Percentiles rank a stretch among this genome's conserved stretches.
Evolutionary conservation across 805 yeast species (phyloP).

Genomic region (Spathaspora arborariae): DNA sequence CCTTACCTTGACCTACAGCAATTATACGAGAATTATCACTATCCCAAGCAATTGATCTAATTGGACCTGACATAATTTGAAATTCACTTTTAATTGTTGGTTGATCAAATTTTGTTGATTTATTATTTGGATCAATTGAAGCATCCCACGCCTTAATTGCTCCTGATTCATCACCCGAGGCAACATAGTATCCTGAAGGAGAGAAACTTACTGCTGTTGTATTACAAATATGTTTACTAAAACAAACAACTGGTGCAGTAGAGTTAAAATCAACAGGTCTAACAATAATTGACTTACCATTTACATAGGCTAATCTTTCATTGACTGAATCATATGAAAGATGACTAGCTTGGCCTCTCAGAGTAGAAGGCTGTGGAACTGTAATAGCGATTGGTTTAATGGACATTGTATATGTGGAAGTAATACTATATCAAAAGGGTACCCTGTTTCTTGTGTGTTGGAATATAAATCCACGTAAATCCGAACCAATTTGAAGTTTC

Average conservation of each 20-base stretch:
- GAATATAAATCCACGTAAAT: no score
- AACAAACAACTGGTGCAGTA: slow-evolving; percentile 49
- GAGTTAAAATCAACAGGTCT: slow-evolving; percentile 59
- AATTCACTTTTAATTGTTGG: slow-evolving; percentile 73
- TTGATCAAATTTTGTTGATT: slow-evolving; percentile 40
- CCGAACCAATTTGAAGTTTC: background rate
- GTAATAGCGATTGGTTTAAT: slow-evolving; percentile 31
- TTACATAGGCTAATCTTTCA: slow-evolving; percentile 73
- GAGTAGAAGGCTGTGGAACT: slow-evolving; percentile 81
- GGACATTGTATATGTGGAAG: no score
- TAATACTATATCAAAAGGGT: no score
- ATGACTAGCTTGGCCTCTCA: slow-evolving; percentile 65
- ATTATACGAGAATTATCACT: slow-evolving; percentile 79
- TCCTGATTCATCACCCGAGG: slow-evolving; percentile 92
- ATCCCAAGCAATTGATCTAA: slow-evolving; percentile 89
- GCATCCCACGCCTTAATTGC: slow-evolving; percentile 84
- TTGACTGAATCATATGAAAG: slow-evolving; percentile 69
- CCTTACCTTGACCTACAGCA: slow-evolving; percentile 94
- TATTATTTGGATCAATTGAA: slow-evolving; percentile 23
- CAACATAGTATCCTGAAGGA: slow-evolving; percentile 86
- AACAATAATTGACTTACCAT: slow-evolving; percentile 75
- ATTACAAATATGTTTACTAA: slow-evolving; percentile 61
- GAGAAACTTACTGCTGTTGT: slow-evolving; percentile 85
- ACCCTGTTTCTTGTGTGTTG: no score
- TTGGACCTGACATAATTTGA: slow-evolving; percentile 73